Evolutionary conservation across 305 asterid species (phyloP), one percentile per base, ranked within the genome.

Genomic region (Fraxinus ornus): DNA sequence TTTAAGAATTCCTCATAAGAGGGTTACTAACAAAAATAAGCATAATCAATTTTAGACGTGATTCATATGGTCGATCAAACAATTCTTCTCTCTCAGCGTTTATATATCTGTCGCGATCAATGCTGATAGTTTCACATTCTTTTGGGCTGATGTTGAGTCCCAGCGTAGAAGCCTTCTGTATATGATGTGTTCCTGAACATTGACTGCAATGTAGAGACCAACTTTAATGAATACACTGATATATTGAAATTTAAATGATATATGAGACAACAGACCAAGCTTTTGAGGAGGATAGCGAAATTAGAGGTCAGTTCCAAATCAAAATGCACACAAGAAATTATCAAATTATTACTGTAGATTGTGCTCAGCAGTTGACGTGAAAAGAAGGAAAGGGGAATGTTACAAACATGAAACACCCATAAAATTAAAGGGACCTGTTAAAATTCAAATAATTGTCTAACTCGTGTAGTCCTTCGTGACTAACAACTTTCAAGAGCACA

Each of bases 171-270:
- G 75, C 99, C 99, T 91, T 94, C 98, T 17, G 98, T 85, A 82
- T 93, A 94, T 12, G 98, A 97, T 33, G 86, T 84, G 87, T 94
- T 94, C 97, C 93, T 95, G 91, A 94, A 93, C n/a, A 90, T 91
- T 8, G 89, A 91, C 98, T 94, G 97, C 92, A 90, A 82, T 35
- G 35, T 78, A 10, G 7, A 78, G 44, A 41, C 30, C 9, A 44
- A 24, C 66, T 74, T 80, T 28, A 83, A 32, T 28, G 52, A 7
- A 71, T 60, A 75, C 13, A 30, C 55, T 60, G n/a, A 68, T 47
- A 32, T 78, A 22, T 39, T 81, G 75, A 37, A 77, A 17, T 39
- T 24, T 75, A 70, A 30, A 28, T 28, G 21, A 68, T 68, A 12
- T 1, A 26, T 28, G 36, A 68, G 19, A 10, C 74, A 8, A 66